Evolutionary conservation across 1,284 basidiomycete species (phyloP).

Genomic region (Meripilus lineatus): DNA sequence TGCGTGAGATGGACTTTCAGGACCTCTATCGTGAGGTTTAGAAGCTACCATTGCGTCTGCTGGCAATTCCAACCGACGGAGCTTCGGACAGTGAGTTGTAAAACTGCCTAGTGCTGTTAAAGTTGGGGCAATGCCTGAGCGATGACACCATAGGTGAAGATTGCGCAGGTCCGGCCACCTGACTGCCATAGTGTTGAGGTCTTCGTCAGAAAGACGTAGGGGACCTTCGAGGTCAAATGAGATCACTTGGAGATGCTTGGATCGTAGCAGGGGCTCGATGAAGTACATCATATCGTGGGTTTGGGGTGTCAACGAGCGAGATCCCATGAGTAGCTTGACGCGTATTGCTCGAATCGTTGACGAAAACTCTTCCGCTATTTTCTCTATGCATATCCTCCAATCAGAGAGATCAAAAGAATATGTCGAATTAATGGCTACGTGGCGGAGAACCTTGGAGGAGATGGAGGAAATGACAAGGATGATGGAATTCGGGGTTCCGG

Average conservation of each 20-base stretch:
- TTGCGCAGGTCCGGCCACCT: slow-evolving; percentile 8
- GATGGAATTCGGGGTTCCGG: slow-evolving; percentile 4
- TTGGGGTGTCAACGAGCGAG: not conserved
- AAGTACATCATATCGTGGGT: not conserved
- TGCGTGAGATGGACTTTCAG: not conserved
- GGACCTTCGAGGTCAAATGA: slow-evolving; percentile 7
- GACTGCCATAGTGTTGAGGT: slow-evolving; percentile 8
- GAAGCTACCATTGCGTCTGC: slow-evolving; percentile 1
- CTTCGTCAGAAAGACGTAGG: slow-evolving; percentile 4
- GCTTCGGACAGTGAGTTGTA: slow-evolving; percentile 3
- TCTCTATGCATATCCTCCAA: not conserved
- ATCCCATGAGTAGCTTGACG: slow-evolving; percentile 2
- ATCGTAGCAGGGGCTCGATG: slow-evolving; percentile 2
- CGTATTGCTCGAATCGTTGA: slow-evolving; percentile 3
- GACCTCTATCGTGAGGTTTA: not conserved
- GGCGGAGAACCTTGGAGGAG: slow-evolving; percentile 1
- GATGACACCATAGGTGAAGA: slow-evolving; percentile 9
- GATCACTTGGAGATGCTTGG: slow-evolving; percentile 3
- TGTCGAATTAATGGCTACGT: not conserved
- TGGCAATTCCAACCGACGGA: slow-evolving; percentile 4
- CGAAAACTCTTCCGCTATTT: not conserved
- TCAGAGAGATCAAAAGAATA: not conserved
- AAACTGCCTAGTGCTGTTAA: slow-evolving; percentile 6
- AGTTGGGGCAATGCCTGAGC: slow-evolving; percentile 1
- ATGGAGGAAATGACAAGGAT: not conserved